Conservation (phyloP, 2,329 filamentous ascomycete genomes). For the Sphaerostilbella broomeana region DNA sequence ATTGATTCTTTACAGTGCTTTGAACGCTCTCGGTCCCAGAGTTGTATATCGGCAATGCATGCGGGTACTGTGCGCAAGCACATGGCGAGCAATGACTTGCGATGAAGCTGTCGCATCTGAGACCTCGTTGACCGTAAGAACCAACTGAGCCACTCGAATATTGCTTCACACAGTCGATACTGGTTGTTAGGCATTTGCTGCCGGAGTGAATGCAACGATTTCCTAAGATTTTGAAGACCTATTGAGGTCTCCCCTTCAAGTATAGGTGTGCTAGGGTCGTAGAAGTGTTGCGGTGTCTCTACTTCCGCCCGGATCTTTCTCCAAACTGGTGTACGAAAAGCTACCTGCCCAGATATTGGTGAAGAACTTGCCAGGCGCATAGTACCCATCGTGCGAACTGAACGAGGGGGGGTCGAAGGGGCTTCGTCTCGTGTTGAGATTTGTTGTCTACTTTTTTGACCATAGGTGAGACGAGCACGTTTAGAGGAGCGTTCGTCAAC, state of each 20-base stretch:
- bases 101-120: constrained; percentile 16
- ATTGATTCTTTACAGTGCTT: constrained; percentile 19
- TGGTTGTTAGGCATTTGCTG: constrained; percentile 17
- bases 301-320: constrained; percentile 22
- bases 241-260: neutral
- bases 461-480: constrained; percentile 27
- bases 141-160: constrained; percentile 26
- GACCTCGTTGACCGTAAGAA: constrained; percentile 25
- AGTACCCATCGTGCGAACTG: constrained; percentile 23
- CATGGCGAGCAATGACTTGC: constrained; percentile 31
- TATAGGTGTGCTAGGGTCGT: neutral
- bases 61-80: constrained; percentile 28
- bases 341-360: constrained; percentile 20
- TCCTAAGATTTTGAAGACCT: constrained; percentile 13
- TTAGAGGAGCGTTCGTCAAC: constrained; percentile 16
- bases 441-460: constrained; percentile 16
- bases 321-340: constrained; percentile 25
- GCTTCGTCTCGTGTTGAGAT: neutral
- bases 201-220: constrained; percentile 21
- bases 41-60: constrained; percentile 27
- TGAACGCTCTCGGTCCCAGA: constrained; percentile 24
- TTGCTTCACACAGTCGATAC: constrained; percentile 27
- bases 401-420: constrained; percentile 18
- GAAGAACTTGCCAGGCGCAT: constrained; percentile 25
- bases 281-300: constrained; percentile 6